Conservation (phyloP, 2,329 filamentous ascomycete species). For the Byssothecium circinans region DNA sequence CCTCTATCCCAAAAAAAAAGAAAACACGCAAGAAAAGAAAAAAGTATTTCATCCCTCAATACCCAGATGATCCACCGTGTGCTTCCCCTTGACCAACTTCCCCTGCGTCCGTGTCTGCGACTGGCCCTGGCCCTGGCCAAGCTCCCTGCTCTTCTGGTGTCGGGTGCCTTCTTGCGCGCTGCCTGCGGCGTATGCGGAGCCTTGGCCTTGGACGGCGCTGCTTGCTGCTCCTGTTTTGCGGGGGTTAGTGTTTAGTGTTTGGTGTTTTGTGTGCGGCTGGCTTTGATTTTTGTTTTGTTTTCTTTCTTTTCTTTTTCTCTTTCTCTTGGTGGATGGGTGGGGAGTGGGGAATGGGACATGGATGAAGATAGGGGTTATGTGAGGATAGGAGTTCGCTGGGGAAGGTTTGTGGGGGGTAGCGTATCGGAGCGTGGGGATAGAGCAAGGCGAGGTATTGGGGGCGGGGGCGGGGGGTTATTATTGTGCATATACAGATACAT, state of each 20-base stretch:
- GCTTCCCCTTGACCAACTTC: conserved; percentile 7
- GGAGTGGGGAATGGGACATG: neutral
- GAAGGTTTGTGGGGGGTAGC: no score
- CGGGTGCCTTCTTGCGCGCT: conserved; percentile 16
- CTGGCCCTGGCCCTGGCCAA: conserved; percentile 13
- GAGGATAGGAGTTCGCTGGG: neutral
- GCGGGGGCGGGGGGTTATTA: no score
- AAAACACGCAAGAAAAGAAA: neutral
- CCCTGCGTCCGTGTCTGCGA: conserved; percentile 14
- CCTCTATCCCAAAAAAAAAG: neutral
- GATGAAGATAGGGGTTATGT: neutral
- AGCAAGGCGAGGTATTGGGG: no score
- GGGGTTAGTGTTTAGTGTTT: no score
- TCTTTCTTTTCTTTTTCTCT: neutral
- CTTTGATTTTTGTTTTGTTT: no score
- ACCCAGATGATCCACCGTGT: conserved; percentile 40
- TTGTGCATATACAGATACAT: no score
- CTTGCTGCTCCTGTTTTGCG: conserved; percentile 25
- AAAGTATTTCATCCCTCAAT: conserved; percentile 26
- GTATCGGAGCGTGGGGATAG: no score
- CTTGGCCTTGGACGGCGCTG: conserved; percentile 24
- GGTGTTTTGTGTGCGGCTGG: no score
- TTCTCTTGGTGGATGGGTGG: neutral
- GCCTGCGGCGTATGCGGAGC: conserved; percentile 24
- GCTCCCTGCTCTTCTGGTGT: conserved; percentile 15